Conservation (phyloP, 805 yeast genomes). For the Candida arabinofermentans region DNA sequence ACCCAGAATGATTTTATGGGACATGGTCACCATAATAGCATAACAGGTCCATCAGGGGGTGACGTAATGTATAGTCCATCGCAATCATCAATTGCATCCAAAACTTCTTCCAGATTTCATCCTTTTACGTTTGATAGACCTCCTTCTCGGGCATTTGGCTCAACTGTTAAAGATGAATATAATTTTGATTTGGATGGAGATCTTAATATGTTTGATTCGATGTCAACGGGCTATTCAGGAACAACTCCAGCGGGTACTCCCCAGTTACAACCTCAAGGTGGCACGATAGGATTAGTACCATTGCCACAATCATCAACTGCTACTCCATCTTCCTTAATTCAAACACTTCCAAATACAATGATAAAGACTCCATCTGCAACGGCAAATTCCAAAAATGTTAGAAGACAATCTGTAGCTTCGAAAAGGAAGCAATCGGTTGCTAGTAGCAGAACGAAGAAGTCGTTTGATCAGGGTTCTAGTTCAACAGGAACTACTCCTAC, state of each 20-base stretch:
- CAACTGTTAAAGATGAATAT: slow-evolving; percentile 11
- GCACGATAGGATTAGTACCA: background rate
- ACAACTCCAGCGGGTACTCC: slow-evolving; percentile 1
- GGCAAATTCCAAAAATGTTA: slow-evolving; percentile 8
- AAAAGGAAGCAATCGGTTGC: slow-evolving; percentile 12
- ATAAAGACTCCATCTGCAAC: slow-evolving; percentile 1
- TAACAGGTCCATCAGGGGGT: background rate
- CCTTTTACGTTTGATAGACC: slow-evolving; percentile 12
- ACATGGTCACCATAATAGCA: background rate
- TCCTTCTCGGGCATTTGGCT: slow-evolving; percentile 5
- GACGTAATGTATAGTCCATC: slow-evolving; percentile 20
- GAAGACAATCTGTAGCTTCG: slow-evolving; percentile 16
- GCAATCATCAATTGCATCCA: slow-evolving; percentile 19
- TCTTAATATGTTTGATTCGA: slow-evolving; percentile 24
- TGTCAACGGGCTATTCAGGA: slow-evolving; percentile 5
- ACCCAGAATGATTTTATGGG: background rate
- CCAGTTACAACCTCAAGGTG: background rate
- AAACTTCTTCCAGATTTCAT: slow-evolving; percentile 10
- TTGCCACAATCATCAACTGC: background rate
- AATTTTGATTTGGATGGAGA: slow-evolving; percentile 29
- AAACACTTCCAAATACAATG: background rate
- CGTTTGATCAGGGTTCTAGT: background rate
- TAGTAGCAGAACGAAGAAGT: background rate
- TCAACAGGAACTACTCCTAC: slow-evolving; percentile 12
- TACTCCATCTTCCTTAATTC: background rate